These are phyloP conservation scores for Verticillium alfalfae DNA, from an alignment of 2,329 filamentous ascomycete genomes.

Conservation along the genomic window DNA sequence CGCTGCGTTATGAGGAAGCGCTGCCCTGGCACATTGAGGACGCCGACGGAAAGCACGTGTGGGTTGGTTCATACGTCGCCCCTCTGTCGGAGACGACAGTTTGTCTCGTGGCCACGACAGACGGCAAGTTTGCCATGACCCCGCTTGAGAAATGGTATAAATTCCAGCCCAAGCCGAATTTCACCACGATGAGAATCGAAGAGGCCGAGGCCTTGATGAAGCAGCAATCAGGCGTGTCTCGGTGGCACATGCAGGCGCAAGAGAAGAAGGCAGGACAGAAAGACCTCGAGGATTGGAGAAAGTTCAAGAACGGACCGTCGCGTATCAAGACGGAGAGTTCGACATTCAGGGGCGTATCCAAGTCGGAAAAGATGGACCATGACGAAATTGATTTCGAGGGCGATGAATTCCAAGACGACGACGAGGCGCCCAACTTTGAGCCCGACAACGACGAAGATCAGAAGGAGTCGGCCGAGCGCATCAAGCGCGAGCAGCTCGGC, in stretches of 20 bases:
- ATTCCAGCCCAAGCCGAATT: constrained; percentile 74
- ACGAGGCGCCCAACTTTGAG: constrained; percentile 72
- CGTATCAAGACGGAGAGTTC: constrained; percentile 64
- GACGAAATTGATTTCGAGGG: constrained; percentile 63
- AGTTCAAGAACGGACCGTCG: constrained; percentile 44
- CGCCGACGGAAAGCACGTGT: constrained; percentile 90
- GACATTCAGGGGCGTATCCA: constrained; percentile 56
- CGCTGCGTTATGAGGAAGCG: constrained; percentile 86
- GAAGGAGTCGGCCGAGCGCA: constrained; percentile 65
- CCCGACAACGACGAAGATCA: constrained; percentile 75
- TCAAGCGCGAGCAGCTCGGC: constrained; percentile 76
- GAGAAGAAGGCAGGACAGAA: constrained; percentile 51
- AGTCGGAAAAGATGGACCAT: constrained; percentile 63
- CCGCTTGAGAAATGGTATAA: constrained; percentile 96
- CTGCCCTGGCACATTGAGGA: constrained; percentile 96
- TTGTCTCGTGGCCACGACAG: constrained; percentile 63
- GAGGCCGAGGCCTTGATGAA: constrained; percentile 81
- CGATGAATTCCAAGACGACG: constrained; percentile 81
- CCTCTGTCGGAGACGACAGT: constrained; percentile 82
- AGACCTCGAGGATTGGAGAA: constrained; percentile 55
- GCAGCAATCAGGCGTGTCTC: constrained; percentile 68
- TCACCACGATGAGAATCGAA: constrained; percentile 72
- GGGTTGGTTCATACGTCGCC: constrained; percentile 87
- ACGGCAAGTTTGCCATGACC: constrained; percentile 72
- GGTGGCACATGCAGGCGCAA: constrained; percentile 73